Base-by-base conservation (phyloP, 441 rosid species). In the Croton setiger region DNA sequence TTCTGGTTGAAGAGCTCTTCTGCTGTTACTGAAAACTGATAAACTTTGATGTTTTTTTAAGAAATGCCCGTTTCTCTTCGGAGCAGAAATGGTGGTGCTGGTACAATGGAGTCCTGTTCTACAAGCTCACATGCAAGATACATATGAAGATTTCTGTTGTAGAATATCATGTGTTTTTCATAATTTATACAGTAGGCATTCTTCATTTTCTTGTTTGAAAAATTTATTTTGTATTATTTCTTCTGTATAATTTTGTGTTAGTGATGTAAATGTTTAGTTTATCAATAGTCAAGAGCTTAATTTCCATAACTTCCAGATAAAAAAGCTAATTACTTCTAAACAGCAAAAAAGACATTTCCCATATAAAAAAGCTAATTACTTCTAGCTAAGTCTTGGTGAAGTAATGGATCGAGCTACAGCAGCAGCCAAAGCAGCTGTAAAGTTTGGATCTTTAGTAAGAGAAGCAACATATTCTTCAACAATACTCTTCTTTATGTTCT, bases 391-490 rank as follows among this genome's bases (percentile, higher is more conserved):
- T 71, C 31, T 10, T 47, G 74, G 59, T 3, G 66, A 17, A 51
- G 60, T 0, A 9, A 84, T 76, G 31, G 83, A 84, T 18, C 95
- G 89, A 14, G 96, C 91, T 74, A 93, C 85, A 47, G 95, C 98
- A 5, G 92, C 86, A 6, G 92, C 97, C 57, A 93, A 82, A 33
- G 96, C 89, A 60, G 86, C 75, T 1, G 92, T 88, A 70, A 93
- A 93, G 64, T 74, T 77, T 4, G 93, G 96, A 78, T 93, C 96
- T 69, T 78, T 89, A 3, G 97, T 86, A 74, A 93, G 81, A 7
- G 93, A 89, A 60, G 92, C 76, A 18, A 93, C 88, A 86, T 83
- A 87, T 74, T 89, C 89, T 66, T 91, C 89, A 58, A 89, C 69
- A 68, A 56, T 36, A 63, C 17, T 27, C 31, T 27, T 27, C 31